A percentile compares a stretch with the other conserved stretches of the same genome.
Evolutionary conservation across 2,329 filamentous ascomycete species (phyloP).

Genomic region (Didymella pinodella): DNA sequence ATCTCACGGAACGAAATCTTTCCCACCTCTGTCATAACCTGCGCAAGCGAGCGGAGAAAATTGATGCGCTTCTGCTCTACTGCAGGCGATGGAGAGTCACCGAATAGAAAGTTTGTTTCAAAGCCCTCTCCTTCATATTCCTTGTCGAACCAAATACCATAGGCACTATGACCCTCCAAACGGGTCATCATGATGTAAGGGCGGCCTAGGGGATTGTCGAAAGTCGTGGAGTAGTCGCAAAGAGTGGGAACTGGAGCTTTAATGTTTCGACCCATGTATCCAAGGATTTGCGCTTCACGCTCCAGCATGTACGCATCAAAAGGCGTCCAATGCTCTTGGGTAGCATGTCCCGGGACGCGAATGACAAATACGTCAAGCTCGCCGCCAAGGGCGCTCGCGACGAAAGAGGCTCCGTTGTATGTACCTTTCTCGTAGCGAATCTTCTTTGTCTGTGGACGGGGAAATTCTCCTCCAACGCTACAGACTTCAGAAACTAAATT

Average conservation of each 20-base stretch:
- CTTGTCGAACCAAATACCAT: constrained; percentile 24
- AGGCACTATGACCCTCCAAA: constrained; percentile 21
- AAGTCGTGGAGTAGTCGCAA: constrained; percentile 18
- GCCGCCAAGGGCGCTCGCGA: background rate
- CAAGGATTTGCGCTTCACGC: constrained; percentile 7
- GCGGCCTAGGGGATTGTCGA: constrained; percentile 21
- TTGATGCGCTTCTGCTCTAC: constrained; percentile 21
- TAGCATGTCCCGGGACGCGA: constrained; percentile 12
- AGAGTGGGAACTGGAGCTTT: constrained; percentile 23
- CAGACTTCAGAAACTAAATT: background rate
- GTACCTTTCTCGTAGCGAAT: background rate
- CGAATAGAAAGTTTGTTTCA: background rate
- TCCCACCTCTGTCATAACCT: constrained; percentile 18
- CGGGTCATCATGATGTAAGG: constrained; percentile 33
- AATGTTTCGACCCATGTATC: constrained; percentile 7
- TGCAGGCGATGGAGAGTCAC: background rate
- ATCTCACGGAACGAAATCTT: constrained; percentile 22
- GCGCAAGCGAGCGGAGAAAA: constrained; percentile 26
- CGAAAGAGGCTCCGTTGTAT: background rate
- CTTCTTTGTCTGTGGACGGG: too few species aligned
- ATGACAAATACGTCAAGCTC: constrained; percentile 1
- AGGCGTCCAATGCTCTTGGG: background rate
- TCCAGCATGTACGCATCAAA: constrained; percentile 16
- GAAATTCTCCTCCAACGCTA: too few species aligned
- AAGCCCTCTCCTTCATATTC: constrained; percentile 1